Evolutionary conservation across 805 yeast genomes (phyloP), one percentile per base, ranked within the genome.

Genomic region (Starmera caribaea): DNA sequence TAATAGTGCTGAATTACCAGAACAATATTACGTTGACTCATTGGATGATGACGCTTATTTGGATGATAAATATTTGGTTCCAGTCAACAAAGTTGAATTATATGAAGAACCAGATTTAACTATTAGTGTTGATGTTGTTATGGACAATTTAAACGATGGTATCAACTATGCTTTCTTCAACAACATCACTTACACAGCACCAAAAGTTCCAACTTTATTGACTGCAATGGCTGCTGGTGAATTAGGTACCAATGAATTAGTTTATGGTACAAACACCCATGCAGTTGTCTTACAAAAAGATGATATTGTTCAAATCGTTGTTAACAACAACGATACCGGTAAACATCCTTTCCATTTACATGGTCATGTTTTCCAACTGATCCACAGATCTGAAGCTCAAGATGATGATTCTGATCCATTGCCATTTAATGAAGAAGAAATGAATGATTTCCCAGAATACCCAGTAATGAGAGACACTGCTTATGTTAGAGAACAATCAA

Each of bases 321-420:
- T 90, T 34, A 90, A 90, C 69, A 89, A 88, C 63, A 65, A 65
- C 44, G 98, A 90, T 62, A 76, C 95, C 6, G 97, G 97, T 58
- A 81, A 71, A 51, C 98, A 90, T 67, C 97, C 98, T 27, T 90
- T 90, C 92, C 98, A 90, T 65, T 67, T 90, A 58, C 98, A 90
- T 66, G 98, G 98, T 28, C 72, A 67, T 38, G 75, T 62, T 37
- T 90, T 89, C 84, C 97, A 90, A 66, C 70, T 82, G 9, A 59
- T 87, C 43, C 79, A 74, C 45, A 73, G 96, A 62, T 86, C 81
- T 38, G 76, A 69, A 27, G 77, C 70, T 34, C 75, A 72, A 38
- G 64, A 63, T 41, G 80, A 72, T 38, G 71, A 58, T 28, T 77
- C 66, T 38, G 66, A 67, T 15, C 82, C 81, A 32, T 69, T 73